Evolutionary conservation across 2,329 filamentous ascomycete genomes (phyloP).

Genomic region (Hypoxylon sp.): DNA sequence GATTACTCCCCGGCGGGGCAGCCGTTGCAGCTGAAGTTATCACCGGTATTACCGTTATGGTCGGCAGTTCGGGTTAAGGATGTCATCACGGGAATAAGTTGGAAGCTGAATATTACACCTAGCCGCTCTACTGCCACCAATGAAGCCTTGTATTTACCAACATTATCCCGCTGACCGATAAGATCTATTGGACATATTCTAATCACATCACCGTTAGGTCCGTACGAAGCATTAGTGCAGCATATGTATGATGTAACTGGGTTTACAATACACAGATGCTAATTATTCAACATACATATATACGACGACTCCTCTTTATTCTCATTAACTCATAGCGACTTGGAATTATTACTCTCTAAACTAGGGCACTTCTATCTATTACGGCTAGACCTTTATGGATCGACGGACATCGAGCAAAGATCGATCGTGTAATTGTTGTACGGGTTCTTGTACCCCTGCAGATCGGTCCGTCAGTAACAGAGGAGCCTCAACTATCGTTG

Average conservation of each 20-base stretch:
- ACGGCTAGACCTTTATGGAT: slow-evolving; percentile 14
- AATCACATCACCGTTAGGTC: slow-evolving; percentile 13
- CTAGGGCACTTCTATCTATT: background rate
- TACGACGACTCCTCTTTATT: background rate
- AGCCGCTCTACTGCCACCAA: slow-evolving; percentile 3
- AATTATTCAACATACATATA: background rate
- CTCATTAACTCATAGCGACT: background rate
- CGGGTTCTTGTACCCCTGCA: slow-evolving; percentile 49
- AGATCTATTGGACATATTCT: slow-evolving; percentile 12
- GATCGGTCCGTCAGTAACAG: background rate
- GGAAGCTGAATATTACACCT: background rate
- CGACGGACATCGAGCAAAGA: slow-evolving; percentile 45
- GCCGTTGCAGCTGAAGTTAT: slow-evolving; percentile 32
- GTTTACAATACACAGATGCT: background rate
- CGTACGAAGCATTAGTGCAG: background rate
- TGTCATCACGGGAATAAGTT: background rate
- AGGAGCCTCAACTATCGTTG: background rate
- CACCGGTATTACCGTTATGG: slow-evolving; percentile 25
- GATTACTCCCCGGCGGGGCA: slow-evolving; percentile 21
- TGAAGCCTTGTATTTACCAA: background rate
- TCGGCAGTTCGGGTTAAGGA: background rate
- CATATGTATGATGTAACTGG: background rate
- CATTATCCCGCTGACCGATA: slow-evolving; percentile 1
- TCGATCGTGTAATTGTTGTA: slow-evolving; percentile 48
- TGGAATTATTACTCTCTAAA: background rate